Percentiles rank a stretch among this genome's conserved stretches.
Evolutionary conservation across 805 yeast genomes (phyloP).

Genomic region (Myxozyma geophila): DNA sequence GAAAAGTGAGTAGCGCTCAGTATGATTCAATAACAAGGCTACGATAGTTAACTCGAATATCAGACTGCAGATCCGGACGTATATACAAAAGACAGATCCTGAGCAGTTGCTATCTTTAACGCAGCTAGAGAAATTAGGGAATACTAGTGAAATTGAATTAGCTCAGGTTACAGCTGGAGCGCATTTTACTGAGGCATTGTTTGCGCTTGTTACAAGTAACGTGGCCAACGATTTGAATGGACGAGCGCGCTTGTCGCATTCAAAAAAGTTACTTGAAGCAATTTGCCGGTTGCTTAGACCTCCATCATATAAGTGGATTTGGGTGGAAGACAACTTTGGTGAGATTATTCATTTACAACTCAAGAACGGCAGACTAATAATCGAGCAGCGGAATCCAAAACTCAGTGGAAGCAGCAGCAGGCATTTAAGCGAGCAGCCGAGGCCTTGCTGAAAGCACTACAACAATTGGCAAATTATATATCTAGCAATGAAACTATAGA

Average conservation of each 20-base stretch:
- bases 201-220: neutral
- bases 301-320: constrained; percentile 23
- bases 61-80: neutral
- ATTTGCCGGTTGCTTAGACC: constrained; percentile 21
- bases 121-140: too few relatives aligned
- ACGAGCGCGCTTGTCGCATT: neutral
- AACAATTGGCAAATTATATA: constrained; percentile 1
- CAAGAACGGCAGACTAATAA: neutral
- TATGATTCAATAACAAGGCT: neutral
- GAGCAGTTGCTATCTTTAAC: neutral
- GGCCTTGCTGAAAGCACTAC: constrained; percentile 11
- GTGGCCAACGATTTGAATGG: neutral
- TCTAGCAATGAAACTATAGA: neutral
- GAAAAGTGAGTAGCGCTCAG: neutral
- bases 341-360: neutral
- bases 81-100: neutral
- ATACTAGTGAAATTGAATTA: neutral
- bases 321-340: constrained; percentile 22
- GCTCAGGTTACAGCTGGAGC: neutral
- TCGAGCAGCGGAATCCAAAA: constrained; percentile 14
- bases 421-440: constrained; percentile 14
- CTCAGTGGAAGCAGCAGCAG: constrained; percentile 27
- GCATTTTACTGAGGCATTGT: neutral
- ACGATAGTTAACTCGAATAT: neutral
- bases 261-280: neutral